Conservation (phyloP, 2,329 filamentous ascomycete genomes). For the Penicillium expansum region DNA sequence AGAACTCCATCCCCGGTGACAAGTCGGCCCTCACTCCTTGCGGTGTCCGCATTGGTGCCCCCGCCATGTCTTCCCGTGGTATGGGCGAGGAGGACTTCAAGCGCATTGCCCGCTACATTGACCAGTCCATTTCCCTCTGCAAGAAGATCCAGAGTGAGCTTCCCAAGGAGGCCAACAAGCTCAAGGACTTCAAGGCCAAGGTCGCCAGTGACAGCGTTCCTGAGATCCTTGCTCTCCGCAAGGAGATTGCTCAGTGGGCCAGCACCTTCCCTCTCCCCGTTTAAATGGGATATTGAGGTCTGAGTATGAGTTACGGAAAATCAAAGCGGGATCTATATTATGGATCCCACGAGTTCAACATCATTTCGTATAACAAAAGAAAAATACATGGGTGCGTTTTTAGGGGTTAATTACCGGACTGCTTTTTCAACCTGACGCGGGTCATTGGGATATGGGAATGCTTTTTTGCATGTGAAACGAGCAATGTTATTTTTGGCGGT, state of each 20-base stretch:
- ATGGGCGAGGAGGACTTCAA: conserved; percentile 92
- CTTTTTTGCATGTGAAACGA: conserved; percentile 25
- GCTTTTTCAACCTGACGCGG: conserved; percentile 42
- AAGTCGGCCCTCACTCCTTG: conserved; percentile 93
- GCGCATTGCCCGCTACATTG: conserved; percentile 85
- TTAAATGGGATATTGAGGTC: conserved; percentile 27
- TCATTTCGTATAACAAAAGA: conserved; percentile 34
- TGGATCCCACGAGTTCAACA: conserved; percentile 36
- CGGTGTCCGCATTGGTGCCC: conserved; percentile 93
- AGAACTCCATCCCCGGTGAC: conserved; percentile 97
- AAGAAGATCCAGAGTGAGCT: conserved; percentile 80
- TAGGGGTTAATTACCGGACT: conserved; percentile 39
- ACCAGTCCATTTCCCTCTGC: conserved; percentile 82
- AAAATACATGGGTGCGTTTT: conserved; percentile 31
- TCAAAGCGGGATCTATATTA: conserved; percentile 16
- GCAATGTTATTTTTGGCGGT: conserved; percentile 15
- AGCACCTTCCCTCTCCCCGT: conserved; percentile 83
- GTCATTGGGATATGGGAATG: conserved; percentile 35
- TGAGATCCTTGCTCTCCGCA: conserved; percentile 80
- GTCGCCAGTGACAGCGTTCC: conserved; percentile 73
- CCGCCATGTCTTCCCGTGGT: conserved; percentile 94
- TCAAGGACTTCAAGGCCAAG: conserved; percentile 98
- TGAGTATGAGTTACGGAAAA: conserved; percentile 1
- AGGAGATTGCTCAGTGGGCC: conserved; percentile 88
- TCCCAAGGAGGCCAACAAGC: conserved; percentile 97